Base-by-base conservation (phyloP, 306 rosid species). In the Mimosa pudica region DNA sequence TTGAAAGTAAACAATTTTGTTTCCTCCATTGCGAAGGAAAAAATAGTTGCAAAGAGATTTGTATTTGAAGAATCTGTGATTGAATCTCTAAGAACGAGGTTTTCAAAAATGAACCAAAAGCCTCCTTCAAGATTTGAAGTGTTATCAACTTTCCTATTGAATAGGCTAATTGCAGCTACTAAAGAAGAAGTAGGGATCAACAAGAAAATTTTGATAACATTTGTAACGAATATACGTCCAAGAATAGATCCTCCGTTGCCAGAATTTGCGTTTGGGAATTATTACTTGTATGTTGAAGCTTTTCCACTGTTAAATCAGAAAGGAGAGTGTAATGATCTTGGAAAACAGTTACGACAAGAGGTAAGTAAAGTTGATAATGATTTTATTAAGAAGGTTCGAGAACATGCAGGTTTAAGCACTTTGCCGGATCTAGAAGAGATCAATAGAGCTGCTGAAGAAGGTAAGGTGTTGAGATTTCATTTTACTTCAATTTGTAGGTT, bases 71-170 rank as follows among this genome's bases (percentile, higher is more conserved):
- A 73, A 13, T 58, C 79, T 0, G 58, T 16, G 65, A 77, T 85
- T 61, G 89, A 90, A 60, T 64, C 84, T 36, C 79, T 88, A 3
- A 74, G 77, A 71, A 52, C n/a, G 24, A 18, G 9, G 5, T 18
- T 24, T 24, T 24, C 41, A 2, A 32, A 24, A 17, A 61, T 9
- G 41, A 16, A 16, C 41, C 58, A 82, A 58, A 65, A 61, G 6
- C 80, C 51, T 0, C 83, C 84, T 4, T 88, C 94, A 1, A 79
- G 92, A 30, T 78, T 88, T 1, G 88, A 79, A 63, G 87, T 68
- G 7, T 24, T 88, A 6, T 75, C 89, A 0, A 24, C 85, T 24
- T 90, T 90, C 78, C 47, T 88, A 61, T 90, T 84, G 85, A 81
- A 69, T 1, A 83, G 89, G 5, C 80, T 83, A 42, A 32, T 82